A percentile compares a stretch with the other conserved stretches of the same genome.
Evolutionary conservation across 805 yeast genomes (phyloP).

Genomic region (Isabelozyma pseudorhagii): DNA sequence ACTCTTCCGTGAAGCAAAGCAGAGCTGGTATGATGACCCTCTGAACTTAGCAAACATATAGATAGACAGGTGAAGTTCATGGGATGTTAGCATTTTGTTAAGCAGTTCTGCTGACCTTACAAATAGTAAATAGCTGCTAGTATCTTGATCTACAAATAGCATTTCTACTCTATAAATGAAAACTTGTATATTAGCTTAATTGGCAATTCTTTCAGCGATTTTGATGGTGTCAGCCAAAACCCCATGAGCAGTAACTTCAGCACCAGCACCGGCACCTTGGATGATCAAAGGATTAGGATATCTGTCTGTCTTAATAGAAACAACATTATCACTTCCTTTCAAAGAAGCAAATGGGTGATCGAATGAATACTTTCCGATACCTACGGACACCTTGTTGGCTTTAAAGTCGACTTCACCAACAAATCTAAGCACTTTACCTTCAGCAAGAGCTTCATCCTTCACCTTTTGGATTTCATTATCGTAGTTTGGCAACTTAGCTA

Average conservation of each 20-base stretch:
- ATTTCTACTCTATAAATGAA: too few relatives aligned
- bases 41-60: not conserved
- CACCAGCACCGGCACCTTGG: conserved; percentile 98
- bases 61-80: not conserved
- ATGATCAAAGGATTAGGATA: conserved; percentile 89
- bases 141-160: too few relatives aligned
- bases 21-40: conserved; percentile 35
- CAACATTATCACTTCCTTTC: conserved; percentile 94
- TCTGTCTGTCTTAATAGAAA: conserved; percentile 87
- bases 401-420: conserved; percentile 87
- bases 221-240: conserved; percentile 91
- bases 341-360: conserved; percentile 95
- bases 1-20: conserved; percentile 59
- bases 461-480: conserved; percentile 76
- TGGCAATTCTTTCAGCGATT: conserved; percentile 80
- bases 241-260: conserved; percentile 71
- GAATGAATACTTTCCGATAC: conserved; percentile 78
- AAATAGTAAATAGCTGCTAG: too few relatives aligned
- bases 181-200: conserved; percentile 2
- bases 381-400: conserved; percentile 71
- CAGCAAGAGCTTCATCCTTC: conserved; percentile 76
- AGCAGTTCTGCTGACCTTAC: conserved; percentile 1
- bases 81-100: too few relatives aligned
- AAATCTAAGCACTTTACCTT: conserved; percentile 86
- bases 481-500: conserved; percentile 75